Evolutionary conservation across 2,329 filamentous ascomycete species (phyloP).

Genomic region (Colletotrichum scovillei): DNA sequence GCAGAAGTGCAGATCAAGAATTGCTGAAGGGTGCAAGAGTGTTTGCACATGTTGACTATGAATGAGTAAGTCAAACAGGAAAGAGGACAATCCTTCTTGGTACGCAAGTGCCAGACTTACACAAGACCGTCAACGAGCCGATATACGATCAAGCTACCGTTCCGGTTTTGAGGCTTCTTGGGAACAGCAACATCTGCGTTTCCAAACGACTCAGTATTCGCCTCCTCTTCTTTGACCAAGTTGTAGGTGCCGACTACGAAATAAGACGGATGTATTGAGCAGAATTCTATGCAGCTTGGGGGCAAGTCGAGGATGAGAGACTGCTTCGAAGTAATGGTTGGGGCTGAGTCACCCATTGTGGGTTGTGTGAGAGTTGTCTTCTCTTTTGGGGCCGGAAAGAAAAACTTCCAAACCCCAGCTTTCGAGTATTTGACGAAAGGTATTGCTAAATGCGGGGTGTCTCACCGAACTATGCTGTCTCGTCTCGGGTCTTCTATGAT

Average conservation of each 20-base stretch:
- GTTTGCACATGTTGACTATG: constrained; percentile 68
- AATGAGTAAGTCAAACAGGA: background rate
- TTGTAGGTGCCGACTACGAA: constrained; percentile 90
- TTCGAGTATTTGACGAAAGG: background rate
- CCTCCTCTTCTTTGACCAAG: constrained; percentile 64
- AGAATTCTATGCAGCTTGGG: constrained; percentile 84
- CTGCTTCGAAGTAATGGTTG: constrained; percentile 53
- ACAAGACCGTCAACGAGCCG: constrained; percentile 61
- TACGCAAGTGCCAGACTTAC: constrained; percentile 58
- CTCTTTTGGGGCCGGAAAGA: background rate
- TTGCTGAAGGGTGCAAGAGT: constrained; percentile 73
- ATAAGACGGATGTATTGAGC: constrained; percentile 68
- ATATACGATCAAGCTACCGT: constrained; percentile 80
- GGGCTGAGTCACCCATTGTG: constrained; percentile 13
- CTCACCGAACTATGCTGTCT: background rate
- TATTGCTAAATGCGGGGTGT: background rate
- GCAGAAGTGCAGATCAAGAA: constrained; percentile 89
- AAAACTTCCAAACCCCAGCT: background rate
- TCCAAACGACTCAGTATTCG: background rate
- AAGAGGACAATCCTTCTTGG: background rate
- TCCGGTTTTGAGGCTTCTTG: constrained; percentile 69
- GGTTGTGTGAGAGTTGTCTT: background rate
- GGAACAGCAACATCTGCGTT: constrained; percentile 11
- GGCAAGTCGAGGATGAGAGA: constrained; percentile 72
- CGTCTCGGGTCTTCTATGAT: background rate